Conservation (phyloP, 176 grass and related monocot genomes). For the Aegilops bicornis region DNA sequence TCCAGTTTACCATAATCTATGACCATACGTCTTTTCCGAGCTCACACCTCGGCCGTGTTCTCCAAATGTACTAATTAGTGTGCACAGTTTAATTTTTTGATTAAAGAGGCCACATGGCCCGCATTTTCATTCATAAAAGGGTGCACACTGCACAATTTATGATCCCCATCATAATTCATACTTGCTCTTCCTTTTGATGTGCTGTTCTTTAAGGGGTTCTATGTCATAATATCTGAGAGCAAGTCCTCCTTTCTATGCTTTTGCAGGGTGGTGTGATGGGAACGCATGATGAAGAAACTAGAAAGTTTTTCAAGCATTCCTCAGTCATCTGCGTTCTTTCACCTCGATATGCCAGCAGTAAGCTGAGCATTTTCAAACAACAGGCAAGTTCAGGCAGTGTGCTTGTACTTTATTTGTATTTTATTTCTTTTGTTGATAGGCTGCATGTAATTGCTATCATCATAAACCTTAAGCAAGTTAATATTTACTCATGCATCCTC, state of each 20-base stretch:
- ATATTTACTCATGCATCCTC: background rate
- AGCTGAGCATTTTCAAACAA: constrained; percentile 96
- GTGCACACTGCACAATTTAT: background rate
- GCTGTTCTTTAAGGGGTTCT: background rate
- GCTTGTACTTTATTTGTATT: background rate
- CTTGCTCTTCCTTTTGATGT: background rate
- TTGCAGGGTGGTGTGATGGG: constrained; percentile 90
- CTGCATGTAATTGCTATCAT: background rate
- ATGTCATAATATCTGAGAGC: background rate
- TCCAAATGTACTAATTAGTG: background rate
- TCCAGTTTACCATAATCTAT: background rate
- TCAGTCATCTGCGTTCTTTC: constrained; percentile 94
- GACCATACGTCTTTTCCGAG: background rate
- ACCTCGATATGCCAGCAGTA: constrained; percentile 90
- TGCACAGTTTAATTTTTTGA: background rate
- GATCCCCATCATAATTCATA: background rate
- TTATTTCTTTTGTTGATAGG: background rate
- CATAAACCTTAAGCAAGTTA: background rate
- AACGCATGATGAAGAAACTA: constrained; percentile 95
- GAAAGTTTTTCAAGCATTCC: constrained; percentile 95
- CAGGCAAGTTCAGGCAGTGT: constrained; percentile 57
- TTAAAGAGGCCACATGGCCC: background rate
- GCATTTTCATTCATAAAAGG: background rate
- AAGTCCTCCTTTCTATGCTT: constrained; percentile 16
- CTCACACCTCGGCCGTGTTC: background rate